phyloP scores from a whole-genome alignment of 306 rosid genomes.

The Gynostemma pentaphyllum region DNA sequence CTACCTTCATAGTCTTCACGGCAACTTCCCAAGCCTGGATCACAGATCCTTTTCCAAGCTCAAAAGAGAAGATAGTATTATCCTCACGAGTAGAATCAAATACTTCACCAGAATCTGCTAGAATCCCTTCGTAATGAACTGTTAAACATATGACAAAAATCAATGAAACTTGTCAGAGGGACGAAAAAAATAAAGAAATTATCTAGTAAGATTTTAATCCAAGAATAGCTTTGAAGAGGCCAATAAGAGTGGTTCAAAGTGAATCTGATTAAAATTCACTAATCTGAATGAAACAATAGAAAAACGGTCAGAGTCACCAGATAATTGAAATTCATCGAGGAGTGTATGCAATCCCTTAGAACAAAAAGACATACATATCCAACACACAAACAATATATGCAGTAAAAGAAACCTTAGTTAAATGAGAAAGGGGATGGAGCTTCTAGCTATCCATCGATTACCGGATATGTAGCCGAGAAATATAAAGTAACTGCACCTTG shows the following conservation, averaged over 20 bases:
- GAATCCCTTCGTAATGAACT: slow-evolving; percentile 89
- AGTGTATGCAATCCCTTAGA: neutral
- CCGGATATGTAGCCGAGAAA: neutral
- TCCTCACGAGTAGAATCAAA: slow-evolving; percentile 92
- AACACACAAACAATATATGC: neutral
- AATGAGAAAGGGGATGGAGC: neutral
- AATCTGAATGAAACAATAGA: neutral
- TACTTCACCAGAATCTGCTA: slow-evolving; percentile 71
- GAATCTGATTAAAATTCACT: neutral
- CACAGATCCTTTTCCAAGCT: slow-evolving; percentile 79
- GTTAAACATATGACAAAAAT: slow-evolving; percentile 14
- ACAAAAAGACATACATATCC: neutral
- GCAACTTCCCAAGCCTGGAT: slow-evolving; percentile 97
- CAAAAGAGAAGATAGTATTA: slow-evolving; percentile 84
- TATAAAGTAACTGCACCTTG: neutral
- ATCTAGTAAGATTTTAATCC: neutral
- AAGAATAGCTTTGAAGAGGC: neutral
- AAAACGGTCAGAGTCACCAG: neutral
- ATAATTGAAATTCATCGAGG: neutral
- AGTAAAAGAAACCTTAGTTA: neutral
- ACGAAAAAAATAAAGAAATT: neutral
- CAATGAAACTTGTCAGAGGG: neutral
- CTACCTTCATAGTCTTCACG: slow-evolving; percentile 86
- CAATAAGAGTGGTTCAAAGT: neutral
- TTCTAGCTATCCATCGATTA: neutral